Evolutionary conservation across 352 stramenopile species (phyloP).

Genomic region (Pythium aquatile): DNA sequence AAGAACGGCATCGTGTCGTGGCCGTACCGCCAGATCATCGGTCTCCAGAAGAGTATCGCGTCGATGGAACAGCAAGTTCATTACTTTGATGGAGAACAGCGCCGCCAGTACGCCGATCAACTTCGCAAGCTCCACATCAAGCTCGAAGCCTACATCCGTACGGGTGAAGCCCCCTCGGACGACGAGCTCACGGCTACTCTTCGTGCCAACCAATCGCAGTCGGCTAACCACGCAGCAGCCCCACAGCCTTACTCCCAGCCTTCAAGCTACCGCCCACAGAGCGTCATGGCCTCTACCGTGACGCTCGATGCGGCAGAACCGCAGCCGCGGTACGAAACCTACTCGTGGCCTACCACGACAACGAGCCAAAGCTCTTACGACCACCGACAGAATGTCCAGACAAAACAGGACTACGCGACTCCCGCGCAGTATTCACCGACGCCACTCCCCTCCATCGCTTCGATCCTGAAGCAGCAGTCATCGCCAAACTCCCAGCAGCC

Average conservation of each 20-base stretch:
- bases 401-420: constrained; percentile 5
- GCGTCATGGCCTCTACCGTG: constrained; percentile 20
- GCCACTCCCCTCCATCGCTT: constrained; percentile 21
- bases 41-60: constrained; percentile 79
- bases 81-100: constrained; percentile 67
- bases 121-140: constrained; percentile 73
- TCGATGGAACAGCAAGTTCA: constrained; percentile 83
- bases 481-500: background rate
- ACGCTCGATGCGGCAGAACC: constrained; percentile 19
- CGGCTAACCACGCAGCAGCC: background rate
- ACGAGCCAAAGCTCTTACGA: constrained; percentile 15
- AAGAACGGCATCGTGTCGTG: constrained; percentile 75
- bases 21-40: constrained; percentile 85
- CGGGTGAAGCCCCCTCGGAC: constrained; percentile 37
- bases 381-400: constrained; percentile 14
- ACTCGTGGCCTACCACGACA: background rate
- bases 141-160: constrained; percentile 51
- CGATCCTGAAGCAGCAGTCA: constrained; percentile 13
- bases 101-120: constrained; percentile 65
- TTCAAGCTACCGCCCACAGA: constrained; percentile 16
- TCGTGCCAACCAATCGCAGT: background rate
- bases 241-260: background rate
- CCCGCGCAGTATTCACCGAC: constrained; percentile 5
- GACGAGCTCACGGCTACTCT: constrained; percentile 13
- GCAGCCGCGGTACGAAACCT: constrained; percentile 6